Evolutionary conservation across 345 rosid species (phyloP), one percentile per base, ranked within the genome.

Genomic region (Eutrema yunnanense): DNA sequence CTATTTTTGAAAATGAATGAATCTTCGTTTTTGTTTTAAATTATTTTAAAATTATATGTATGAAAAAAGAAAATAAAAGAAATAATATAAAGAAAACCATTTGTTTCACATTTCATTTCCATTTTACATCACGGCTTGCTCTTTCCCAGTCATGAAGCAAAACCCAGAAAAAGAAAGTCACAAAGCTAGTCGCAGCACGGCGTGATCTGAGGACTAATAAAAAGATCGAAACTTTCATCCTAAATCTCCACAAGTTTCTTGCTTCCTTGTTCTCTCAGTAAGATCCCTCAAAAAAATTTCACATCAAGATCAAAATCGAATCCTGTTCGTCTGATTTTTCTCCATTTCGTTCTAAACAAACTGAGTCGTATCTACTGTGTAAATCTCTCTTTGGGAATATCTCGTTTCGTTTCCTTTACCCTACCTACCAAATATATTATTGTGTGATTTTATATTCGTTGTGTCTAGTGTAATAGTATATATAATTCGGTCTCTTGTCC

Each of bases 221-320:
- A 67, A 74, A 59, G 55, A 60, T 58, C 72, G 41, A 66, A 43
- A 43, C 57, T 74, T 74, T 67, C 36, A n/a, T 75, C 69, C 57
- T 52, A 7, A 9, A 6, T 43, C 56, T 30, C 44, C 5, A 7
- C 61, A 51, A 61, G 14, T 42, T 4, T 47, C 52, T 65, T 48
- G 3, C 61, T 30, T 51, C 57, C 62, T 50, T 62, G 48, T 51
- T 60, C n/a, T 22, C 53, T 50, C 62, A 22, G 73, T 59, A 74
- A 74, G 73, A 60, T 66, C 78, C 37, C 30, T 70, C 61, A 47
- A 32, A 32, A 32, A 32, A 32, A 5, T 32, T 32, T 32, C 34
- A 3, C 34, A 32, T 32, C 34, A 32, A 32, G 5, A 32, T 32
- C 6, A 32, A 62, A 49, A 14, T 62, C 22, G 57, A 54, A 52